Base-by-base conservation (phyloP, 805 yeast species). In the Kazachstania bromeliacearum region DNA sequence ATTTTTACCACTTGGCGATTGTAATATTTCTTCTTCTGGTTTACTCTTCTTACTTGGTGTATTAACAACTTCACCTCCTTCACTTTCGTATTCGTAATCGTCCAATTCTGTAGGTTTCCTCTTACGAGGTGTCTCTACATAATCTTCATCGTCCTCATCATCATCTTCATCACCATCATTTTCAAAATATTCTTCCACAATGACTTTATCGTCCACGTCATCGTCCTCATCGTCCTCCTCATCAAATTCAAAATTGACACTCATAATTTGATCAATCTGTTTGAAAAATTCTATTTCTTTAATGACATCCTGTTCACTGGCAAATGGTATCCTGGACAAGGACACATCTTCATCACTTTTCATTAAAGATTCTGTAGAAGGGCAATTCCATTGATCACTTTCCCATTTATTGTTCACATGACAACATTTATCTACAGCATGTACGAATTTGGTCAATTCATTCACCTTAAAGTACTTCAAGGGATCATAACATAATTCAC, bases 401-500 rank as follows among this genome's bases (percentile, higher is more conserved):
- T 14, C 18, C 35, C 34, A 33, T 17, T 19, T 12, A 3, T 15
- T 33, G 9, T 36, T 43, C 1, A 57, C 59, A 31, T 43, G 19
- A 29, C 53, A 47, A 40, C 61, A 55, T 35, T 48, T 55, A 14
- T 50, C 57, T 17, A 73, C 34, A 0, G 76, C 69, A 35, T 67
- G 60, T 20, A 70, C 54, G 44, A 63, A 71, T 46, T 73, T 73
- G n/a, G 51, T 43, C 1, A 67, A 36, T 18, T 57, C 63, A 15
- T 42, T 46, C 4, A 55, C 50, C 14, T 57, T 54, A 29, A 56
- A 60, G 44, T 64, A 66, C 13, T 60, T 60, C 26, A 62, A 58
- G 3, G 78, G 77, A 33, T 62, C 60, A n/a, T 50, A 37, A 5
- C 72, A 43, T 8, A 73, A 35, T 46, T 74, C 78, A 14, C 73